These are phyloP conservation scores for Solanum virginianum DNA, from an alignment of 257 asterid species.

Conservation along the genomic window DNA sequence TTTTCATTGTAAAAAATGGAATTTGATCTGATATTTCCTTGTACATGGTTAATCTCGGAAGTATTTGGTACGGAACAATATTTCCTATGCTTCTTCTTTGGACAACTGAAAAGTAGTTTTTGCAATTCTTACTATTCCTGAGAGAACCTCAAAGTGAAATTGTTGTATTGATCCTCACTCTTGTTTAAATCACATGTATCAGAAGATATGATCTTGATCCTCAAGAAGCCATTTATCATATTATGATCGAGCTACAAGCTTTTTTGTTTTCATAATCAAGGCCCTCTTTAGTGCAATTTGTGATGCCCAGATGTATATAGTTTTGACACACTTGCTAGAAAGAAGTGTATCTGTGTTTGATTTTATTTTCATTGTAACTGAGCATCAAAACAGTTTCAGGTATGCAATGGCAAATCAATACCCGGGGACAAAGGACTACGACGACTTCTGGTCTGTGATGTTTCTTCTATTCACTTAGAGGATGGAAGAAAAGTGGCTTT, in stretches of 20 bases:
- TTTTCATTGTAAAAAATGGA: neutral
- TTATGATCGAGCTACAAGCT: neutral
- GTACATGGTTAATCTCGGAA: neutral
- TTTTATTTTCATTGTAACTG: neutral
- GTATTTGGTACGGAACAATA: neutral
- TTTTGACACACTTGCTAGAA: neutral
- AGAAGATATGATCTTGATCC: neutral
- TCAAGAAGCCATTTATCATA: neutral
- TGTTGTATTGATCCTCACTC: neutral
- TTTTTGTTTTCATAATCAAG: neutral
- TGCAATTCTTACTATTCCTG: neutral
- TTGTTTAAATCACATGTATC: neutral
- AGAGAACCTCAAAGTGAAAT: neutral
- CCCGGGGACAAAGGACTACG: constrained; percentile 50
- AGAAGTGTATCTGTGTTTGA: neutral
- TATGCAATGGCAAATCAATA: constrained; percentile 52
- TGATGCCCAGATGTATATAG: neutral
- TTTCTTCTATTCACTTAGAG: constrained; percentile 84
- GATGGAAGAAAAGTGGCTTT: constrained; percentile 84
- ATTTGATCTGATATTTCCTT: neutral
- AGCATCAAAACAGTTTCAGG: constrained; percentile 30
- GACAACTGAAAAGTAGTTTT: neutral
- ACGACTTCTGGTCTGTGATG: constrained; percentile 58
- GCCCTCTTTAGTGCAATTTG: neutral
- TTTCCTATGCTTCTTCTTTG: neutral